Conservation (phyloP, 78 protist genomes). For the Trichosphaerium sp. region DNA sequence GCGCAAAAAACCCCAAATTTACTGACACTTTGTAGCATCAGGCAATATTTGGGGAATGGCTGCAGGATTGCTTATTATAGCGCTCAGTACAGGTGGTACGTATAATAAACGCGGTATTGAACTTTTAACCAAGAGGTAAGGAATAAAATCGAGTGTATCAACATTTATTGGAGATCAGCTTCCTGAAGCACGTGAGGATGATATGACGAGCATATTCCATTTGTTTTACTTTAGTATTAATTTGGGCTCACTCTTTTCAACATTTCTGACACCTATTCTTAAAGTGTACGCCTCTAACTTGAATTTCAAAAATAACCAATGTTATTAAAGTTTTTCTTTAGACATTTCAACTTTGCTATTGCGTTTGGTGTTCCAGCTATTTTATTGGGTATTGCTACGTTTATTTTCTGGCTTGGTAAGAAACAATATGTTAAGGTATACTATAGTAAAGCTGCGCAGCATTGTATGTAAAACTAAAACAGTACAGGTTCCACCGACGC, state of each 20-base stretch:
- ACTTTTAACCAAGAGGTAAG: background rate
- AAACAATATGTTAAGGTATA: background rate
- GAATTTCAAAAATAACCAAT: background rate
- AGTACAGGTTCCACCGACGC: constrained; percentile 10
- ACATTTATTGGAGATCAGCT: constrained; percentile 67
- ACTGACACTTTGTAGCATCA: too few relatives aligned
- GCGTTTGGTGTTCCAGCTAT: constrained; percentile 67
- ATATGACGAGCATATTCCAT: constrained; percentile 19
- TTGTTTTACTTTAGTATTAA: constrained; percentile 53
- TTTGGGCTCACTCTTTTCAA: constrained; percentile 34
- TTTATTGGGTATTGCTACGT: constrained; percentile 21
- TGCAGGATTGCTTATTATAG: constrained; percentile 51
- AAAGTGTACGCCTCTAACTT: constrained; percentile 7
- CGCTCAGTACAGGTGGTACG: constrained; percentile 73
- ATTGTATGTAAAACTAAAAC: background rate
- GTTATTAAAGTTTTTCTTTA: background rate
- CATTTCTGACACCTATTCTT: constrained; percentile 40
- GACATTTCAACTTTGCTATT: background rate
- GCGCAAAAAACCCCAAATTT: too few relatives aligned
- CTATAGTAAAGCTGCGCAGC: background rate
- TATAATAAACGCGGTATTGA: constrained; percentile 7
- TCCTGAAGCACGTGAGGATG: background rate
- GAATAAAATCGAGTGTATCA: constrained; percentile 18
- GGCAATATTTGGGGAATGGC: too few relatives aligned
- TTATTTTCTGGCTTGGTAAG: constrained; percentile 14